phyloP scores from a whole-genome alignment of 1,284 basidiomycete genomes.

The Sanghuangporus sanghuang region DNA sequence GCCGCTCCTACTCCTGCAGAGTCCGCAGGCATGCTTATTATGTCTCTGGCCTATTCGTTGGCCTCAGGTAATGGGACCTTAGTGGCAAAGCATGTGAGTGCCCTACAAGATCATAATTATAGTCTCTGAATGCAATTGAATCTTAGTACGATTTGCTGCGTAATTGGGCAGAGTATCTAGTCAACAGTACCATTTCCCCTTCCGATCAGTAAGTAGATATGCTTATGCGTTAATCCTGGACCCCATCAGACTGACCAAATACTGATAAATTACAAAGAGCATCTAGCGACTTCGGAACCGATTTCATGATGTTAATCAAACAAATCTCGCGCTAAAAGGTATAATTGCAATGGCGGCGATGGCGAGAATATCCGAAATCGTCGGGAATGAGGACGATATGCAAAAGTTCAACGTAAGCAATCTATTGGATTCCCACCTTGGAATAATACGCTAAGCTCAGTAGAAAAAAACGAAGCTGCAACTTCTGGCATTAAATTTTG shows the following conservation, averaged over 20 bases:
- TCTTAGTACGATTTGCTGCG: slow-evolving; percentile 36
- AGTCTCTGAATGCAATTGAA: slow-evolving; percentile 26
- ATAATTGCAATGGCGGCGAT: slow-evolving; percentile 69
- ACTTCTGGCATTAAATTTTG: slow-evolving; percentile 5
- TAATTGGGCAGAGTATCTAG: slow-evolving; percentile 35
- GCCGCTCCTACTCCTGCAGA: not conserved
- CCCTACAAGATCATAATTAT: not conserved
- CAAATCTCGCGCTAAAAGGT: slow-evolving; percentile 74
- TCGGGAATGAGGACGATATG: slow-evolving; percentile 24
- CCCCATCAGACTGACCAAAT: too few relatives aligned
- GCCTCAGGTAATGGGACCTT: slow-evolving; percentile 4
- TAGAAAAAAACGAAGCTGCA: not conserved
- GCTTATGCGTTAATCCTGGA: not conserved
- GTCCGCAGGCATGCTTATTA: slow-evolving; percentile 13
- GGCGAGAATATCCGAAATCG: slow-evolving; percentile 42
- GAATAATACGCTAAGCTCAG: not conserved
- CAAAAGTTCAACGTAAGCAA: slow-evolving; percentile 21
- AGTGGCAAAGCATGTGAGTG: not conserved
- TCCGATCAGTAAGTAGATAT: slow-evolving; percentile 27
- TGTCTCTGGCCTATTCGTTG: slow-evolving; percentile 3
- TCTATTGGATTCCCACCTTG: not conserved
- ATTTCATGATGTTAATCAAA: slow-evolving; percentile 52
- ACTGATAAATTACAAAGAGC: not conserved
- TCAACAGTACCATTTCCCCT: slow-evolving; percentile 31
- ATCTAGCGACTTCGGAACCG: not conserved